Evolutionary conservation across 2,329 filamentous ascomycete genomes (phyloP).

Genomic region (Xylaria hypoxylon): DNA sequence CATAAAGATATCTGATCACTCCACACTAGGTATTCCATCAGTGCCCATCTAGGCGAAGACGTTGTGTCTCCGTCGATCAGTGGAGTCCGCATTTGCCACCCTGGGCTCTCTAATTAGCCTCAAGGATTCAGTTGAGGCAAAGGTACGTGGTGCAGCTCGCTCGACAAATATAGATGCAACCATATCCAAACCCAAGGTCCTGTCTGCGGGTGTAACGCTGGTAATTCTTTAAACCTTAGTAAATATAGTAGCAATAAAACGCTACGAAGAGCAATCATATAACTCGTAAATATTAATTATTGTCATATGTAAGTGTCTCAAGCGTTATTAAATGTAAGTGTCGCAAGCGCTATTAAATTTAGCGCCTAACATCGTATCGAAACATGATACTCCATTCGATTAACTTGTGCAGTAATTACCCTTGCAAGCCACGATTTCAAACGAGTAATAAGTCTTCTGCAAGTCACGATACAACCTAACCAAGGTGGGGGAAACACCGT

Average conservation of each 20-base stretch:
- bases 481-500: background rate
- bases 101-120: background rate
- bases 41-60: background rate
- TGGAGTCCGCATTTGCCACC: constrained; percentile 8
- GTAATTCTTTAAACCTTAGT: background rate
- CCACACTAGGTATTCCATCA: background rate
- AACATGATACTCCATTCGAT: constrained; percentile 10
- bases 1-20: background rate
- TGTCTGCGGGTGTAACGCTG: constrained; percentile 1
- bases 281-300: background rate
- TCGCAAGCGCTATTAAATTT: constrained; percentile 10
- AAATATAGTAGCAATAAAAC: constrained; percentile 3
- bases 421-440: constrained; percentile 35
- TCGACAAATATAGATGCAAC: background rate
- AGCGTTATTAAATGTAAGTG: constrained; percentile 8
- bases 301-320: constrained; percentile 9
- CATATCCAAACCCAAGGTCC: background rate
- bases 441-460: constrained; percentile 15
- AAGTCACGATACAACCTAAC: constrained; percentile 10
- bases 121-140: background rate
- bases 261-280: constrained; percentile 6
- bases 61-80: constrained; percentile 14
- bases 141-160: background rate
- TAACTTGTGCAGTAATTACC: constrained; percentile 24
- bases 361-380: constrained; percentile 22